Conservation (phyloP, 2,329 filamentous ascomycete genomes). For the Pezicula carpinea region DNA sequence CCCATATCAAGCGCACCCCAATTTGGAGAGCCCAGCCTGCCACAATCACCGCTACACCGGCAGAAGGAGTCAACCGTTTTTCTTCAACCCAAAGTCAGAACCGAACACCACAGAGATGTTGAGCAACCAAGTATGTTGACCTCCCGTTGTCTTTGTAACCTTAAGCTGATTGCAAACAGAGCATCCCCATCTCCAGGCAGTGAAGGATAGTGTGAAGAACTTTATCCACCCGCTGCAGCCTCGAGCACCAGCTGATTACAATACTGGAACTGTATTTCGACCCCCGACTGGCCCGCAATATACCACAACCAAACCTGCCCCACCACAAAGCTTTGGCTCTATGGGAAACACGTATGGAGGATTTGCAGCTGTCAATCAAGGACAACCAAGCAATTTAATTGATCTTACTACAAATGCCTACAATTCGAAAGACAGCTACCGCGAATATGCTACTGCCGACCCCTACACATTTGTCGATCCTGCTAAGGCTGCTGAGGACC, state of each 20-base stretch:
- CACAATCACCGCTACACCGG: constrained; percentile 26
- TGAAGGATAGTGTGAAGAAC: constrained; percentile 22
- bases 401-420: constrained; percentile 25
- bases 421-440: constrained; percentile 11
- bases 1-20: constrained; percentile 17
- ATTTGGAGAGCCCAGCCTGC: constrained; percentile 27
- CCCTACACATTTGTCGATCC: constrained; percentile 46
- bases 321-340: constrained; percentile 24
- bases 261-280: constrained; percentile 13
- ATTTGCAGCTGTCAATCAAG: constrained; percentile 22
- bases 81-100: constrained; percentile 26
- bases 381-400: constrained; percentile 22
- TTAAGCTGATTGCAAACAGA: constrained; percentile 8
- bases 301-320: constrained; percentile 24
- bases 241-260: constrained; percentile 19
- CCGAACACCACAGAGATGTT: constrained; percentile 25
- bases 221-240: constrained; percentile 22
- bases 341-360: constrained; percentile 24
- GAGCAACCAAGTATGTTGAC: constrained; percentile 17
- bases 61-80: constrained; percentile 23
- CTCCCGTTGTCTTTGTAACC: not conserved
- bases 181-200: constrained; percentile 25
- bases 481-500: constrained; percentile 65
- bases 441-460: constrained; percentile 10
- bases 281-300: constrained; percentile 15